Evolutionary conservation across 352 stramenopile genomes (phyloP), one percentile per base, ranked within the genome.

Genomic region (Phytopythium oedochilum): DNA sequence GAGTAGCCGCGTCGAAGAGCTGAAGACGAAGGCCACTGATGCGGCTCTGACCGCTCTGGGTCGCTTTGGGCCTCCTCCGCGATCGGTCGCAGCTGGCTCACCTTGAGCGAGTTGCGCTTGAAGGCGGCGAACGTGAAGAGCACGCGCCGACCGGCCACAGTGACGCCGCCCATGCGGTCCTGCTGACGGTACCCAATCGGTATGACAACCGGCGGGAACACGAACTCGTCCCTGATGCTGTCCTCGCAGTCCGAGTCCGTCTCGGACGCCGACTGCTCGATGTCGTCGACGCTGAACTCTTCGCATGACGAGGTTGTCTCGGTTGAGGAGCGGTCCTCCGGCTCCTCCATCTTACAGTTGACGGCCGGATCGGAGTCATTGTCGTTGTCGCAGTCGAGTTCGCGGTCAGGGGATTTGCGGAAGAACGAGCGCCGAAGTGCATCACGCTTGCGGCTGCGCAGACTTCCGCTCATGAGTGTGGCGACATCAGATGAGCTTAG

Each of bases 41-140:
- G 31, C 11, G 32, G 31, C n/a, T 42, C 5, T 10, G 18, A 5
- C 10, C 25, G 25, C 17, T 32, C 47, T 0, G 32, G 1, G n/a
- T 43, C 47, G 11, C 25, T 8, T 38, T 11, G 12, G 3, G 5
- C 2, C 49, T 59, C n/a, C 55, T 85, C 75, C 0, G 61, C 57
- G 40, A 88, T 66, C 0, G 49, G 39, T 29, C 71, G 64, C 25
- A 86, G 68, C 15, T 73, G 64, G 17, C 62, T 52, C 18, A 69
- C 25, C 55, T 74, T 59, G 55, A 75, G 68, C 47, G 75, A 63
- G 48, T 74, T 70, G 20, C 78, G 73, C 57, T 85, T 85, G 59
- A 85, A 88, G 0, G 62, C 75, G 12, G 65, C 64, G 44, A 72
- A 75, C n/a, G 75, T 88, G 54, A 83, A 88, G 0, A 85, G 49